A percentile compares a stretch with the other conserved stretches of the same genome.
phyloP scores from a whole-genome alignment of 2,329 filamentous ascomycete species.

The Nemania bipapillata region DNA sequence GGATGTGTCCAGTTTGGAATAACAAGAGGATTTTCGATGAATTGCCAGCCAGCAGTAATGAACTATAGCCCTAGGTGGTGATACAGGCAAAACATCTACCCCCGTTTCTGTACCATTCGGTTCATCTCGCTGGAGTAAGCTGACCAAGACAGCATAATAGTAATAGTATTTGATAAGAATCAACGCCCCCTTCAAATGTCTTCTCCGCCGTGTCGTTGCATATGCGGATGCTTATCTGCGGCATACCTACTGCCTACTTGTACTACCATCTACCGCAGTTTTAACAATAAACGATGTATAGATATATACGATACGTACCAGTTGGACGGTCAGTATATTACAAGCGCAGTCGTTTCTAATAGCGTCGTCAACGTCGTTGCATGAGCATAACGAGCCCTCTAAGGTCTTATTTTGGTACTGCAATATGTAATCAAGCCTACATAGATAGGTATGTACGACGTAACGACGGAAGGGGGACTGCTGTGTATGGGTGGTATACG shows the following conservation, averaged over 20 bases:
- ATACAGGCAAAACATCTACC: conserved; percentile 13
- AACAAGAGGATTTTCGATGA: conserved; percentile 11
- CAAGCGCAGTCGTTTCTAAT: neutral
- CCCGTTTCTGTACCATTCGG: conserved; percentile 9
- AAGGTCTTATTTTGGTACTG: neutral
- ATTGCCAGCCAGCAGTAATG: conserved; percentile 6
- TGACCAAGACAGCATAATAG: conserved; percentile 27
- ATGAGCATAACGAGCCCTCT: neutral
- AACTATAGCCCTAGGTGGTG: conserved; percentile 5
- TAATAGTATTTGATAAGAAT: conserved; percentile 36
- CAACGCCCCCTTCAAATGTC: conserved; percentile 8
- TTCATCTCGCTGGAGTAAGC: conserved; percentile 36
- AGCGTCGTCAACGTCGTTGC: neutral
- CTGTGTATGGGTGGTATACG: too few species aligned
- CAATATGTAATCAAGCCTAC: neutral
- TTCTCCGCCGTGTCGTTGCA: conserved; percentile 20
- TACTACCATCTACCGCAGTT: conserved; percentile 1
- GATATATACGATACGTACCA: conserved; percentile 7
- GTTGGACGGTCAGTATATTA: neutral
- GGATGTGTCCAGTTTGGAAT: conserved; percentile 11
- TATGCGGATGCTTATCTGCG: conserved; percentile 17
- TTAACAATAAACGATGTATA: conserved; percentile 1
- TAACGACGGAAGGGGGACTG: neutral
- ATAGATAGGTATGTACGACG: too few species aligned
- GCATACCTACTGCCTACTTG: conserved; percentile 7